Percentiles rank a stretch among this genome's conserved stretches.
Evolutionary conservation across 73 alveolate genomes (phyloP).

Genomic region (Paramecium octaurelia): DNA sequence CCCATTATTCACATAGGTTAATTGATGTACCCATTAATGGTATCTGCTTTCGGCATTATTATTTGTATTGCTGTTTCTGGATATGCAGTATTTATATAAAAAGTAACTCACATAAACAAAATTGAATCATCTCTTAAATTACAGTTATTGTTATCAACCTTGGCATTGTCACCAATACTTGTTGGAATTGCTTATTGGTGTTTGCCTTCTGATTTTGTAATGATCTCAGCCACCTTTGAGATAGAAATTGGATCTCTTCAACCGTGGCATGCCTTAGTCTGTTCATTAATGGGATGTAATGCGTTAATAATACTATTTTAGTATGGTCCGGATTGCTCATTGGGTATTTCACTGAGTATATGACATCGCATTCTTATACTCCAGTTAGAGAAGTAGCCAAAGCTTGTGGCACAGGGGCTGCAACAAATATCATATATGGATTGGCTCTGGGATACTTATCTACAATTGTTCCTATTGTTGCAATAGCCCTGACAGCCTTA

Average conservation of each 20-base stretch:
- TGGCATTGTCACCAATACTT: conserved; percentile 61
- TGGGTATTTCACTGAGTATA: conserved; percentile 84
- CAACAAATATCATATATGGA: conserved; percentile 94
- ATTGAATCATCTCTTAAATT: conserved; percentile 61
- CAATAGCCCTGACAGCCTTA: conserved; percentile 76
- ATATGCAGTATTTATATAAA: conserved; percentile 50
- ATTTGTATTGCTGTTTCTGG: conserved; percentile 57
- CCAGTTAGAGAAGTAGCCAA: conserved; percentile 92
- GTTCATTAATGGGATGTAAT: conserved; percentile 72
- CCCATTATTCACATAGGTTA: conserved; percentile 45
- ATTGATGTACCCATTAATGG: conserved; percentile 72
- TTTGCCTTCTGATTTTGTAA: conserved; percentile 71
- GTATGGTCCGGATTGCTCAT: conserved; percentile 86
- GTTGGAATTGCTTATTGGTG: conserved; percentile 40
- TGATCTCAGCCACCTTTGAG: conserved; percentile 25
- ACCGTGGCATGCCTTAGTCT: conserved; percentile 62
- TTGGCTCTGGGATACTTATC: conserved; percentile 91
- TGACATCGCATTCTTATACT: conserved; percentile 86
- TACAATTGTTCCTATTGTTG: conserved; percentile 78
- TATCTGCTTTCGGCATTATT: conserved; percentile 71
- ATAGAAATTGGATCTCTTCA: conserved; percentile 3
- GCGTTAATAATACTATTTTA: not conserved
- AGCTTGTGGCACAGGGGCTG: conserved; percentile 94
- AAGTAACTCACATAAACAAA: conserved; percentile 61
- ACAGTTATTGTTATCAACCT: conserved; percentile 57